Evolutionary conservation across 331 rosid genomes (phyloP), one percentile per base, ranked within the genome.

Genomic region (Cucumis variabilis): DNA sequence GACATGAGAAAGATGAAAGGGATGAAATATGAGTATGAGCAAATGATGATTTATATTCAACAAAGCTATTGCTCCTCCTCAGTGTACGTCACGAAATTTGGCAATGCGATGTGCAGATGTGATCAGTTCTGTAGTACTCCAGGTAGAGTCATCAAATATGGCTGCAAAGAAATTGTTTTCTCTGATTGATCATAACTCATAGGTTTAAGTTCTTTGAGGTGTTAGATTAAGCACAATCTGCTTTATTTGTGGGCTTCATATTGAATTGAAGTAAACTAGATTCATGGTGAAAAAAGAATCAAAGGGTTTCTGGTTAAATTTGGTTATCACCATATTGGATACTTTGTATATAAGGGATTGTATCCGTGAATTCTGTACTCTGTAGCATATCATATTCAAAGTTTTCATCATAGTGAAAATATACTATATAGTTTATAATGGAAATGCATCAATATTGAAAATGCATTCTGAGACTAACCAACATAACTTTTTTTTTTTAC

Each of bases 71-170:
- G 99, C 99, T 82, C 98, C 98, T 84, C 83, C 96, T 72, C 93
- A 98, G 65, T 96, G 98, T 77, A 92, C 93, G 95, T 96, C 99
- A 46, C 91, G 94, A 88, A 96, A 96, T 89, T 89, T 96, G 93
- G 99, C 99, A 55, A 97, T 96, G 88, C 93, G 99, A 93, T 96
- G 93, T 89, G 97, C 99, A 1, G 99, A 96, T 87, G 94, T 94
- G 81, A 96, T 96, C 87, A 94, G 86, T 72, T 94, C 99, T 78
- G 87, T 94, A 19, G 99, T 94, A 37, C 96, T 95, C 83, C 96
- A 97, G 99, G 98, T 94, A 85, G 19, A 84, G 67, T 86, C 48
- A 77, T 88, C 86, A 87, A 48, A 85, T 81, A 87, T 83, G 73
- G n/a, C 53, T 72, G 33, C 68, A 82, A 58, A 33, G 30, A 82